Percentiles rank a stretch among this genome's conserved stretches.
Conservation (phyloP, 768 basidiomycete species). For the Phlebiopsis gigantea region DNA sequence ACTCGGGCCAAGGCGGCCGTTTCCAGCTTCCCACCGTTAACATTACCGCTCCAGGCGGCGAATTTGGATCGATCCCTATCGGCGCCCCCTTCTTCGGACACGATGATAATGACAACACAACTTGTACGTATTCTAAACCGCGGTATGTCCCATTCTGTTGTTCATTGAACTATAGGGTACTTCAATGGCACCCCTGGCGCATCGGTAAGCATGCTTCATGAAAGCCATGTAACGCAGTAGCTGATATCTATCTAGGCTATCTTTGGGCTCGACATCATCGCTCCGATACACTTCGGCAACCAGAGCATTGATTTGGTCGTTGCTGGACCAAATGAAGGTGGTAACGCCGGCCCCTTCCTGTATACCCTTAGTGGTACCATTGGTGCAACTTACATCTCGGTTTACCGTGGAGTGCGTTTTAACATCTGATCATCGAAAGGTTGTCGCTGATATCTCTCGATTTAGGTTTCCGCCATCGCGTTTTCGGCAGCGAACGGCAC, state of each 20-base stretch:
- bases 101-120: conserved; percentile 19
- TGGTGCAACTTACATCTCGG: conserved; percentile 24
- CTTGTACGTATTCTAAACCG: conserved; percentile 23
- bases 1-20: conserved; percentile 28
- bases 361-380: conserved; percentile 28
- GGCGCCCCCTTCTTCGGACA: conserved; percentile 28
- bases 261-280: conserved; percentile 27
- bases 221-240: not conserved
- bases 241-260: conserved; percentile 11
- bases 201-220: conserved; percentile 9
- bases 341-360: conserved; percentile 25
- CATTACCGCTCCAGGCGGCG: conserved; percentile 27
- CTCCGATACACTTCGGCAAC: conserved; percentile 22
- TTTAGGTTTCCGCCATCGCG: conserved; percentile 26
- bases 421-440: not conserved
- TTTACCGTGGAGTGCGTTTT: conserved; percentile 23
- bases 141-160: not conserved
- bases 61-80: conserved; percentile 25
- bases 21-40: conserved; percentile 26
- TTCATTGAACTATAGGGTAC: conserved; percentile 18
- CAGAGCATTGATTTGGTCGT: conserved; percentile 25
- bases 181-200: conserved; percentile 31
- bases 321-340: conserved; percentile 28
- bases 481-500: conserved; percentile 26
- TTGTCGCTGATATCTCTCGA: not conserved